These are phyloP conservation scores for Plasmopara halstedii DNA, from an alignment of 352 stramenopile genomes.

Conservation along the genomic window DNA sequence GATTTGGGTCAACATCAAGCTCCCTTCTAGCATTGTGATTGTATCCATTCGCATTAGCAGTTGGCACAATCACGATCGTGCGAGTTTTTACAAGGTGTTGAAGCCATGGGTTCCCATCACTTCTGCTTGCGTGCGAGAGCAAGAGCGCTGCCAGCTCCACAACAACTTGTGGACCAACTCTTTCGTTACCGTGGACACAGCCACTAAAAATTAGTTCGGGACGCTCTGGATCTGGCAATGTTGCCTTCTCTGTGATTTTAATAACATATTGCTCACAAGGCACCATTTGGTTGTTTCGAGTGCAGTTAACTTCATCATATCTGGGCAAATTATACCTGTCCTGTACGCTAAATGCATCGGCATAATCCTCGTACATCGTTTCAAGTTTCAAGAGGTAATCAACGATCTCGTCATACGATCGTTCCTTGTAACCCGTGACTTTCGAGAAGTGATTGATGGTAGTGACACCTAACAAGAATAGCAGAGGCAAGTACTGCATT, in stretches of 20 bases:
- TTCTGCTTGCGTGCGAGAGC: slow-evolving; percentile 46
- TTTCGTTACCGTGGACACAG: slow-evolving; percentile 95
- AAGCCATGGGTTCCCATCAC: slow-evolving; percentile 41
- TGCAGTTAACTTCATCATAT: slow-evolving; percentile 52
- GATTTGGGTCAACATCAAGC: slow-evolving; percentile 92
- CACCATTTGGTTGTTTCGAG: slow-evolving; percentile 31
- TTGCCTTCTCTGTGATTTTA: slow-evolving; percentile 86
- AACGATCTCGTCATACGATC: slow-evolving; percentile 64
- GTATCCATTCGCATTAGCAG: slow-evolving; percentile 94
- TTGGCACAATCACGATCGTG: slow-evolving; percentile 80
- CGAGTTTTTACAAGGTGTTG: slow-evolving; percentile 83
- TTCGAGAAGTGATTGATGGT: too few species aligned
- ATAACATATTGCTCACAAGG: slow-evolving; percentile 82
- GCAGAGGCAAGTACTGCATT: too few species aligned
- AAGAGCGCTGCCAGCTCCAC: slow-evolving; percentile 89
- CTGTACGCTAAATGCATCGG: slow-evolving; percentile 76
- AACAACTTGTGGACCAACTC: slow-evolving; percentile 86
- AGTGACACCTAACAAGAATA: too few species aligned
- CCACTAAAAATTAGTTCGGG: slow-evolving; percentile 96
- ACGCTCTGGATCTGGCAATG: slow-evolving; percentile 53
- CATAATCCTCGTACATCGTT: slow-evolving; percentile 63
- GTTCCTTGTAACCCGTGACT: too few species aligned
- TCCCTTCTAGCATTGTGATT: slow-evolving; percentile 77
- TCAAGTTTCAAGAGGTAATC: slow-evolving; percentile 60
- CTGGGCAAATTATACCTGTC: slow-evolving; percentile 77